phyloP scores from a whole-genome alignment of 2,329 filamentous ascomycete genomes.

The Penicillium corylophilum region DNA sequence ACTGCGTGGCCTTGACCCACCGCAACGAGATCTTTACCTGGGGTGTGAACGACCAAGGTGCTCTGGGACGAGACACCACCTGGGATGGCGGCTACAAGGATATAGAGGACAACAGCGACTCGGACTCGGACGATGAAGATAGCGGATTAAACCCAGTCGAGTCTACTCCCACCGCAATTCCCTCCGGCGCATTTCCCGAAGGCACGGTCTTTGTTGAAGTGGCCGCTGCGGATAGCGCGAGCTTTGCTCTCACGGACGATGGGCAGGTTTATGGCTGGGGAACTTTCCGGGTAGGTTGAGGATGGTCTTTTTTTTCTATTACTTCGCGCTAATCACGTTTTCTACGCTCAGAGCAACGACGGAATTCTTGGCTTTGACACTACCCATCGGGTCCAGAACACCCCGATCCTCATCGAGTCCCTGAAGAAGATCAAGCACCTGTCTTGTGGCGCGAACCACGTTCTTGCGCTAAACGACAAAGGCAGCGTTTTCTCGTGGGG shows the following conservation, averaged over 20 bases:
- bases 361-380: constrained; percentile 61
- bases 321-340: background rate
- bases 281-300: constrained; percentile 55
- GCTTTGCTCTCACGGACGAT: constrained; percentile 61
- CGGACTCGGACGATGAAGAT: constrained; percentile 54
- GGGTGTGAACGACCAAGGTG: constrained; percentile 84
- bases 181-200: constrained; percentile 50
- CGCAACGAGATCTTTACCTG: constrained; percentile 82
- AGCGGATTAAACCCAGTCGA: constrained; percentile 58
- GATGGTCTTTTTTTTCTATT: background rate
- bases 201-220: constrained; percentile 58
- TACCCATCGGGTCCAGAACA: constrained; percentile 45
- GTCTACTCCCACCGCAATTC: constrained; percentile 54
- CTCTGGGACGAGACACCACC: constrained; percentile 70
- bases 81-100: constrained; percentile 64
- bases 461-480: constrained; percentile 57
- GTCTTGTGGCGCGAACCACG: constrained; percentile 58
- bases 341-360: constrained; percentile 55
- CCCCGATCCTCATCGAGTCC: constrained; percentile 49
- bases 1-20: constrained; percentile 71
- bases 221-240: constrained; percentile 59
- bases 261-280: constrained; percentile 63
- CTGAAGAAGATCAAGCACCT: constrained; percentile 57
- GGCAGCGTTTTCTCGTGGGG: constrained; percentile 65
- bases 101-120: constrained; percentile 43